Conservation (phyloP, 306 rosid genomes). For the Pueraria montana region DNA sequence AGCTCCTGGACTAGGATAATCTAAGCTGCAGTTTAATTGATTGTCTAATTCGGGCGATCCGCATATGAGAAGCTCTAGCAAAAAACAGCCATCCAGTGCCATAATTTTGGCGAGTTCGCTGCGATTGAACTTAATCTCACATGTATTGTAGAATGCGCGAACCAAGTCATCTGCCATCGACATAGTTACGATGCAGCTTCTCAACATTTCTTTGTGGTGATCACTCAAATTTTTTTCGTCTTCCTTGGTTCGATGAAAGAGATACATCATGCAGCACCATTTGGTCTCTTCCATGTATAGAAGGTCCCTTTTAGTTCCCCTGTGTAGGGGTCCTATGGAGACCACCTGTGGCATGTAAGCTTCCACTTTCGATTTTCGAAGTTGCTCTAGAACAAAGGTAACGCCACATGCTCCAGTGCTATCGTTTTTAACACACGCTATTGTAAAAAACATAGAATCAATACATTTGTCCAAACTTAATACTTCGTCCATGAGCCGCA, state of each 20-base stretch:
- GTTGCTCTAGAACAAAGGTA: not conserved
- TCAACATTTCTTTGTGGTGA: too few species aligned
- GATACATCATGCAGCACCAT: not conserved
- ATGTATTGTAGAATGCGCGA: conserved; percentile 27
- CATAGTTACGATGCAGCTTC: too few species aligned
- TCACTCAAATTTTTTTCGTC: too few species aligned
- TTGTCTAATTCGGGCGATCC: not conserved
- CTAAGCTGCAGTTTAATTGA: too few species aligned
- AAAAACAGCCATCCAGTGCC: conserved; percentile 53
- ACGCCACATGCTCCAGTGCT: not conserved
- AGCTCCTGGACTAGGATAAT: not conserved
- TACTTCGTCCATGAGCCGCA: not conserved
- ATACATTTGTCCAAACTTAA: not conserved
- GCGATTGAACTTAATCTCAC: not conserved
- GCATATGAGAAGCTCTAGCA: conserved; percentile 48
- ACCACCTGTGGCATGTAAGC: not conserved
- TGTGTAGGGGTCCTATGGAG: conserved; percentile 13
- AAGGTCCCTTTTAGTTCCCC: not conserved
- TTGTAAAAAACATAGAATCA: not conserved
- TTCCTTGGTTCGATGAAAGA: not conserved
- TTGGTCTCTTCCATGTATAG: not conserved
- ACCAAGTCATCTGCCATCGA: not conserved
- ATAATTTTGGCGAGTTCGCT: conserved; percentile 43
- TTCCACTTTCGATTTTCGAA: not conserved
- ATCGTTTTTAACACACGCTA: not conserved